These are phyloP conservation scores for Leccinum longicurvipes DNA, from an alignment of 768 basidiomycete species.

Conservation along the genomic window DNA sequence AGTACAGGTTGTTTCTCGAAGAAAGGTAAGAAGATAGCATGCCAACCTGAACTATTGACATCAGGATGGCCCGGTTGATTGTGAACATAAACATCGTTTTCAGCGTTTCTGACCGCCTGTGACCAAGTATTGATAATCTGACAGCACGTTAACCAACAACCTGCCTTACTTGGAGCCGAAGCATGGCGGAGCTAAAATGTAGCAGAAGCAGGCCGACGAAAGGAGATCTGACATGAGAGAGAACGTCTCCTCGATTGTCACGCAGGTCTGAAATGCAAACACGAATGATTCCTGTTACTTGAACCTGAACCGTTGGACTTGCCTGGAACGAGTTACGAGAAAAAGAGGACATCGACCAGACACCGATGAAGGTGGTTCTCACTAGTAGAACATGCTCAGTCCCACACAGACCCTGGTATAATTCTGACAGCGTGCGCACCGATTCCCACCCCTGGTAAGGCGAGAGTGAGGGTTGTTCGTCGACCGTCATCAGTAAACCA, in stretches of 20 bases:
- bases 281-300: not conserved
- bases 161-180: slow-evolving; percentile 5
- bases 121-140: not conserved
- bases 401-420: not conserved
- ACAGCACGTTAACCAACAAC: not conserved
- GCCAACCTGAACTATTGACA: slow-evolving; percentile 17
- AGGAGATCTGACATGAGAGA: slow-evolving; percentile 15
- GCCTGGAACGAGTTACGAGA: slow-evolving; percentile 7
- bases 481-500: not conserved
- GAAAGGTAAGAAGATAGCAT: slow-evolving; percentile 13
- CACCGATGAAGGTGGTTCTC: slow-evolving; percentile 10
- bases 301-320: not conserved
- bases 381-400: slow-evolving; percentile 8
- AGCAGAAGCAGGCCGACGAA: slow-evolving; percentile 12
- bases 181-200: slow-evolving; percentile 9
- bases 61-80: slow-evolving; percentile 19
- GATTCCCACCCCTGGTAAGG: slow-evolving; percentile 2
- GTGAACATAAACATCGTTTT: slow-evolving; percentile 16
- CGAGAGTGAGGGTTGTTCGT: not conserved
- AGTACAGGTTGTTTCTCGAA: slow-evolving; percentile 14
- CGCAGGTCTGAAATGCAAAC: not conserved
- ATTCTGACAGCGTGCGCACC: slow-evolving; percentile 1
- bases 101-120: slow-evolving; percentile 11
- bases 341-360: slow-evolving; percentile 4
- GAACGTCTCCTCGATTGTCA: slow-evolving; percentile 13